Base-by-base conservation (phyloP, 345 rosid genomes). In the Euphorbia pulcherrima region DNA sequence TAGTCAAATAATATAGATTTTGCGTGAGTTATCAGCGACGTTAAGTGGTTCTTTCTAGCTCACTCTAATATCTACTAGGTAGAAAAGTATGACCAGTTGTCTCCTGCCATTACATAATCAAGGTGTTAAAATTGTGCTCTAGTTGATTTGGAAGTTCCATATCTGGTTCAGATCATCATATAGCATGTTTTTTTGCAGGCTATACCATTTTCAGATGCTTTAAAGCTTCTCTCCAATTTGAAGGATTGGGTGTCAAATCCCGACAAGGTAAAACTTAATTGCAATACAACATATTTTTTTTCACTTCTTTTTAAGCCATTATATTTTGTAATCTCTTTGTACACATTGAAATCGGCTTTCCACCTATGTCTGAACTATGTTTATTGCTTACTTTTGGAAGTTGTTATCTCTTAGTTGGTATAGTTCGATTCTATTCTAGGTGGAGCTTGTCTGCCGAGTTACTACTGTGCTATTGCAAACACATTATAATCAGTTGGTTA, bases 131-230 rank as follows among this genome's bases (percentile, higher is more conserved):
- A 47, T 26, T 26, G 4, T 70, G 60, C 53, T 62, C 50, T 12
- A 51, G 65, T 61, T 48, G 35, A 13, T 53, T 33, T 29, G 24
- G 1, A 20, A n/a, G 11, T 54, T 28, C 0, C 11, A 20, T 57
- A 64, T 57, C 33, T 17, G 7, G 1, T 50, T 30, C 54, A 13
- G 53, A 24, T 27, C 33, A 28, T 64, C 46, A 3, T n/a, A n/a
- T n/a, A 50, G 67, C 35, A 41, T 57, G 16, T 74, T 68, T 65
- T 30, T 41, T 28, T 74, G 73, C 83, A 91, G 99, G 87, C 92
- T 64, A 75, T 94, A 71, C 88, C 95, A 71, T 94, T 94, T 83
- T 88, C 99, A 39, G 96, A 89, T 83, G 88, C 93, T 65, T 77
- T 94, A 71, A 94, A 86, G 85, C 87, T 94, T 68, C 77, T 94